These are phyloP conservation scores for Theobroma grandiflorum DNA, from an alignment of 441 rosid genomes.

Conservation along the genomic window DNA sequence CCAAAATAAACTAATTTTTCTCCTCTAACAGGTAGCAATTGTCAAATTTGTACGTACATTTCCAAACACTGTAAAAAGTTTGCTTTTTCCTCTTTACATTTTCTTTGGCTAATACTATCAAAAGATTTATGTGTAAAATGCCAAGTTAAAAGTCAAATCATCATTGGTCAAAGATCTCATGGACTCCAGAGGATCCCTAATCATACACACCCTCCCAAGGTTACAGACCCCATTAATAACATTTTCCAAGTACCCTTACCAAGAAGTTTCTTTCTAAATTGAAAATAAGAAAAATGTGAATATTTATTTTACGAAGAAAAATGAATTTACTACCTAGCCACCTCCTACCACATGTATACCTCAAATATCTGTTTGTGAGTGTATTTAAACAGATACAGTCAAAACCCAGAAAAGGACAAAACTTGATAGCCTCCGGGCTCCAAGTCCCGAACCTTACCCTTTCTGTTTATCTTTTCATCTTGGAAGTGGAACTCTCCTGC, in stretches of 20 bases:
- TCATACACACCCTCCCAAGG: neutral
- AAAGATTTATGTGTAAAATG: neutral
- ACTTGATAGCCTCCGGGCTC: neutral
- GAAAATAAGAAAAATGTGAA: too few species aligned
- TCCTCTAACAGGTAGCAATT: too few species aligned
- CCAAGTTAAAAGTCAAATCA: neutral
- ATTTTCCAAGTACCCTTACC: too few species aligned
- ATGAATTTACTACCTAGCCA: neutral
- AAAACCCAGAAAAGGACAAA: conserved; percentile 16
- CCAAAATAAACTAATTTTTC: too few species aligned
- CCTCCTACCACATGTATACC: neutral
- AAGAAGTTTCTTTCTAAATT: too few species aligned
- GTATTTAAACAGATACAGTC: neutral
- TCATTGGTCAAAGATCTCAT: too few species aligned
- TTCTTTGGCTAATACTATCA: neutral
- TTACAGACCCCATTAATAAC: too few species aligned
- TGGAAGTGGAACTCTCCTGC: neutral
- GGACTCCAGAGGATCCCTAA: too few species aligned
- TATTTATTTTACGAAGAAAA: neutral
- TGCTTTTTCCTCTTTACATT: neutral
- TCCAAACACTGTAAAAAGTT: neutral
- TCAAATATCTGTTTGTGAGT: neutral
- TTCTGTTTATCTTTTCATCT: conserved; percentile 16
- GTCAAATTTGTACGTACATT: neutral
- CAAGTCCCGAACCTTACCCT: conserved; percentile 18